phyloP scores from a whole-genome alignment of 345 rosid species.

The Sonneratia caseolaris region DNA sequence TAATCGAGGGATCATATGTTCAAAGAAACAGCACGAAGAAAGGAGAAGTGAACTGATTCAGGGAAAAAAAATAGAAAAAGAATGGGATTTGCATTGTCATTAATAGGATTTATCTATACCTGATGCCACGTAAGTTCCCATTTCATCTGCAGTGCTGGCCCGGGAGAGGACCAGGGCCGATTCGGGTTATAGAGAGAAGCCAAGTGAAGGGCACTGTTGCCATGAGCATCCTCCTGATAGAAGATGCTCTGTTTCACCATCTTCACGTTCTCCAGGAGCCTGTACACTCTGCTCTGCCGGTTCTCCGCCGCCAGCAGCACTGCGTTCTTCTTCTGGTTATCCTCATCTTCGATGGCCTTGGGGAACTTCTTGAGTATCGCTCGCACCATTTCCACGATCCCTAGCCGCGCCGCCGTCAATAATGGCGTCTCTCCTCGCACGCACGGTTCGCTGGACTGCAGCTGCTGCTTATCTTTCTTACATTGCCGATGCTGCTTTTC shows the following conservation, averaged over 20 bases:
- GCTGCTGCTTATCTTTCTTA: background rate
- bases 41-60: background rate
- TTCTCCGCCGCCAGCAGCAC: background rate
- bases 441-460: background rate
- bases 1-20: background rate
- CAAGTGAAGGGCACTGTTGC: conserved; percentile 1
- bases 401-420: background rate
- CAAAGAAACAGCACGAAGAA: background rate
- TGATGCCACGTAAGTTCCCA: background rate
- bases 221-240: background rate
- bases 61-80: background rate
- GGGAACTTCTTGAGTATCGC: background rate
- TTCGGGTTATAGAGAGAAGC: background rate
- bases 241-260: background rate
- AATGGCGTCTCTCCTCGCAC: background rate
- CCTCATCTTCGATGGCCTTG: background rate
- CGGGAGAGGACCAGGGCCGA: background rate
- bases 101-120: background rate
- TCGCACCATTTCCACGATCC: background rate
- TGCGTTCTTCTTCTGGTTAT: background rate
- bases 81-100: background rate
- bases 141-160: background rate
- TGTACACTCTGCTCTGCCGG: conserved; percentile 1
- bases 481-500: too few relatives aligned
- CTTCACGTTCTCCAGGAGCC: background rate